Conservation (phyloP, 1,139 yeast species). For the Nadsonia commutata region DNA sequence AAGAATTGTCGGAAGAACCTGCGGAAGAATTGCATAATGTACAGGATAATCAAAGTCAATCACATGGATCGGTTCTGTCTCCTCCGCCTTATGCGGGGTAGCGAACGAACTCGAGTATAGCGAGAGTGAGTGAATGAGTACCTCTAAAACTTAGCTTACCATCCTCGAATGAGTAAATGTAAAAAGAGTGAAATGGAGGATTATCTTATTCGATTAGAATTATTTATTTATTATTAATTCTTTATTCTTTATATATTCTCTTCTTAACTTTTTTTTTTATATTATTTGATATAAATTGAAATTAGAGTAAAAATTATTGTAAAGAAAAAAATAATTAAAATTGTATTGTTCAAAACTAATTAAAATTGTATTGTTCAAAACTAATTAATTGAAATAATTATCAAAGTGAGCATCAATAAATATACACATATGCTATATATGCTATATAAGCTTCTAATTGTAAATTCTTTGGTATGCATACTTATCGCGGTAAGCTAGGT, state of each 20-base stretch:
- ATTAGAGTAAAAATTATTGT: neutral
- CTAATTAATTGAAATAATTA: no score
- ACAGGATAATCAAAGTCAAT: neutral
- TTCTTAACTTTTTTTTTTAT: neutral
- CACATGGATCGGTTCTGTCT: neutral
- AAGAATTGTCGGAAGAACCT: neutral
- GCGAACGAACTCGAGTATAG: no score
- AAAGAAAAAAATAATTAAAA: neutral
- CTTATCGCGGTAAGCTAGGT: no score
- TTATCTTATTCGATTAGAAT: neutral
- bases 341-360: no score
- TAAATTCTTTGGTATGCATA: no score
- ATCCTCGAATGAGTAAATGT: neutral
- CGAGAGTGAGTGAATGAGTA: no score
- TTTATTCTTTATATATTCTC: neutral
- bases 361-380: no score
- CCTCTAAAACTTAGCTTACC: no score
- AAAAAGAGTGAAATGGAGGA: neutral
- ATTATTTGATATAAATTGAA: neutral
- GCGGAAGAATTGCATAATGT: neutral
- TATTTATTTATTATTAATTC: neutral
- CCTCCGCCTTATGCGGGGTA: neutral
- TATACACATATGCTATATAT: no score
- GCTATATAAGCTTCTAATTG: no score
- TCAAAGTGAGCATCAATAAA: no score